Conservation (phyloP, 2,329 filamentous ascomycete species). For the Penicillium brevicompactum region DNA sequence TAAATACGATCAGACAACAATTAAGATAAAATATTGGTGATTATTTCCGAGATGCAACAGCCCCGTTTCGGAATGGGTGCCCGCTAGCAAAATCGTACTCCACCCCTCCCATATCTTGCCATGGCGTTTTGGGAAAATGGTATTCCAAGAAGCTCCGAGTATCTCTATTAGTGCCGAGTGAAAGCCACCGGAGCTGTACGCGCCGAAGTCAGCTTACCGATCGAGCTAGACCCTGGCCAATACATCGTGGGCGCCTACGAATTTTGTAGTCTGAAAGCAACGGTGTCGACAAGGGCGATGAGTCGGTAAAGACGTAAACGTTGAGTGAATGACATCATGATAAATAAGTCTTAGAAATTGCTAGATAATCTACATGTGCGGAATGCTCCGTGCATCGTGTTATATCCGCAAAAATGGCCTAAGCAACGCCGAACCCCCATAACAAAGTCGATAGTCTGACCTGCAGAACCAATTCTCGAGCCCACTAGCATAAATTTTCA, state of each 20-base stretch:
- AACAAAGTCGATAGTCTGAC: neutral
- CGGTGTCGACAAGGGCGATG: neutral
- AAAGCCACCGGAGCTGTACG: neutral
- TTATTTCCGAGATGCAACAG: neutral
- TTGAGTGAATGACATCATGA: conserved; percentile 6
- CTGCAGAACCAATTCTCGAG: neutral
- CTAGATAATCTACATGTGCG: neutral
- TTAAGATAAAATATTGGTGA: neutral
- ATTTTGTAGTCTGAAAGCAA: neutral
- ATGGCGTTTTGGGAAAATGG: neutral
- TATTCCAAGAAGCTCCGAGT: neutral
- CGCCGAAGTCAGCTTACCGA: neutral
- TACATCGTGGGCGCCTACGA: neutral
- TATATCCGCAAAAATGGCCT: neutral
- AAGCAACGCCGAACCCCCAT: neutral
- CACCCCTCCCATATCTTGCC: neutral
- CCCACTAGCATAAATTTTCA: conserved; percentile 4
- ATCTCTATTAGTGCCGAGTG: neutral
- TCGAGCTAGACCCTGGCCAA: neutral
- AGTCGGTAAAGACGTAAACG: neutral
- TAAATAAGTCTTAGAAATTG: neutral
- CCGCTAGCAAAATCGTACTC: neutral
- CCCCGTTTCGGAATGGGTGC: neutral
- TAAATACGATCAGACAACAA: conserved; percentile 8
- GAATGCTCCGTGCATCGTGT: neutral